phyloP scores from a whole-genome alignment of 1,284 basidiomycete species.

The Papiliotrema terrestris region DNA sequence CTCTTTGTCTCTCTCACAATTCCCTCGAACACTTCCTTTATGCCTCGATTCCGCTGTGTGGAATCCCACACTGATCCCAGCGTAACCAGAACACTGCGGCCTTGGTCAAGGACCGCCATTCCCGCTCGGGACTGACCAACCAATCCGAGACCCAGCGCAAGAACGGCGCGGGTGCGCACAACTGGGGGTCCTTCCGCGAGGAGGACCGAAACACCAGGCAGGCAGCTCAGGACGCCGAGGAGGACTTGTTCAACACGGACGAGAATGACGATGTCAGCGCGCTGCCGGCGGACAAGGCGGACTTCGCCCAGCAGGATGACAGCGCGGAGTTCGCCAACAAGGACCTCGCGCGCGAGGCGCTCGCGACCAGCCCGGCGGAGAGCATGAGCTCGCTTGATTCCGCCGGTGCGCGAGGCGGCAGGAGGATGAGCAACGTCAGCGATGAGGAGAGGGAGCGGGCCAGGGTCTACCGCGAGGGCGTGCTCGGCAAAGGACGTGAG shows the following conservation, averaged over 20 bases:
- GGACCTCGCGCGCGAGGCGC: slow-evolving; percentile 6
- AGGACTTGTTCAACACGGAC: slow-evolving; percentile 48
- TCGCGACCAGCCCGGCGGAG: slow-evolving; percentile 23
- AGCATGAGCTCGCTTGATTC: slow-evolving; percentile 26
- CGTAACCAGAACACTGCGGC: slow-evolving; percentile 66
- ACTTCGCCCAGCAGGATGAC: not conserved
- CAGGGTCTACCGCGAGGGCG: slow-evolving; percentile 40
- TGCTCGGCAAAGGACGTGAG: slow-evolving; percentile 36
- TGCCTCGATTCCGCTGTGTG: not conserved
- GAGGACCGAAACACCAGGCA: slow-evolving; percentile 56
- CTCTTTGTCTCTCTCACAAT: no score
- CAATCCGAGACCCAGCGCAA: slow-evolving; percentile 59
- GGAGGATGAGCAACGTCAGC: slow-evolving; percentile 50
- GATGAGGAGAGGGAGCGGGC: slow-evolving; percentile 62
- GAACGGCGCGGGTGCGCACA: slow-evolving; percentile 71
- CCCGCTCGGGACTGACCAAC: slow-evolving; percentile 69
- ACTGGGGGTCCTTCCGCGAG: slow-evolving; percentile 71
- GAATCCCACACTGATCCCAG: slow-evolving; percentile 15
- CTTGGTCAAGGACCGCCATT: slow-evolving; percentile 65
- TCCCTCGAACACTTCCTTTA: no score
- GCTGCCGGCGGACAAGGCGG: not conserved
- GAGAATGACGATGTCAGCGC: not conserved
- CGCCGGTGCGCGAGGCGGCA: slow-evolving; percentile 6
- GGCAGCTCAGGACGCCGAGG: slow-evolving; percentile 44
- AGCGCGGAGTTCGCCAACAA: not conserved